A percentile compares a stretch with the other conserved stretches of the same genome.
Evolutionary conservation across 2,329 filamentous ascomycete genomes (phyloP).

Genomic region (Talaromyces sp.): DNA sequence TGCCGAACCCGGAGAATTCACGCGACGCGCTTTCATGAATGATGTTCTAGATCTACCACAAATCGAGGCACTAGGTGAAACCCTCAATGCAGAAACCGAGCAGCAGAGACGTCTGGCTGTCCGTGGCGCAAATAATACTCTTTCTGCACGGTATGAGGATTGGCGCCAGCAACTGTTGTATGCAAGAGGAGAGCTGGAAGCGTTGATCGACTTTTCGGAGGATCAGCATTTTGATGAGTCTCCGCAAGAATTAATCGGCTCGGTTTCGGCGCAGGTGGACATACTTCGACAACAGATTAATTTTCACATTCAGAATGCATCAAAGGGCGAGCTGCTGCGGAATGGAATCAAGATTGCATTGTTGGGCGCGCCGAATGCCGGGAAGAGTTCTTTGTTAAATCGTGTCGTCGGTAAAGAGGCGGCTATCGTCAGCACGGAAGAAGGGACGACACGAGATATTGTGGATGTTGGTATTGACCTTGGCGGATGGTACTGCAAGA

Average conservation of each 20-base stretch:
- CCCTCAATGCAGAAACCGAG: conserved; percentile 70
- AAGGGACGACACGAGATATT: conserved; percentile 89
- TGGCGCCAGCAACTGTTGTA: conserved; percentile 77
- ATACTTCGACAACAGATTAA: conserved; percentile 61
- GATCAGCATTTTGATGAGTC: conserved; percentile 96
- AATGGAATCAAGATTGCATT: conserved; percentile 83
- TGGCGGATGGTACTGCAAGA: conserved; percentile 83
- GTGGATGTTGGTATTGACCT: conserved; percentile 89
- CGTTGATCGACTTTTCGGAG: conserved; percentile 93
- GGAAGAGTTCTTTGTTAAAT: conserved; percentile 93
- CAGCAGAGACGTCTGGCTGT: conserved; percentile 87
- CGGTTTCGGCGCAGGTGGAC: conserved; percentile 63
- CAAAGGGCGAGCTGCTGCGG: conserved; percentile 76
- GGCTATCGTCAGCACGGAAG: conserved; percentile 89
- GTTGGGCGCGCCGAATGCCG: conserved; percentile 86
- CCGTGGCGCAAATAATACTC: conserved; percentile 65
- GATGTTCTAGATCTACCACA: conserved; percentile 81
- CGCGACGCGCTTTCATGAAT: conserved; percentile 84
- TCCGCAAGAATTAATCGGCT: conserved; percentile 65
- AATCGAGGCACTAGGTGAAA: conserved; percentile 63
- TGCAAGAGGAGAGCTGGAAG: conserved; percentile 87
- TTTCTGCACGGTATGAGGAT: conserved; percentile 72
- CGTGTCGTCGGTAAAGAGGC: conserved; percentile 85
- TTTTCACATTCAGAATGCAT: conserved; percentile 70
- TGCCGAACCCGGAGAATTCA: conserved; percentile 94